Evolutionary conservation across 2,329 filamentous ascomycete species (phyloP).

Genomic region (Penicillium thymicola): DNA sequence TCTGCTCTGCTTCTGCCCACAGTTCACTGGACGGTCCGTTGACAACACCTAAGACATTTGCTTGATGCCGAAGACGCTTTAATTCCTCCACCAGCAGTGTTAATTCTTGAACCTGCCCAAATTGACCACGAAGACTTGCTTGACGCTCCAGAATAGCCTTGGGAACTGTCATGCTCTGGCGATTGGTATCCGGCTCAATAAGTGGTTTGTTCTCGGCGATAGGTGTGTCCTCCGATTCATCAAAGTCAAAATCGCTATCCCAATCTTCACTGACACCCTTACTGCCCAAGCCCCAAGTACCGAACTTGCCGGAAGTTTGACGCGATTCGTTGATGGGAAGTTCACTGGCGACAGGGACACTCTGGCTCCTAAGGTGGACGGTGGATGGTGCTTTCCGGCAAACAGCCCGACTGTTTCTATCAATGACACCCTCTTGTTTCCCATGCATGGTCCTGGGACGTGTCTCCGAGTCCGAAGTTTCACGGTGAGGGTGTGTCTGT

Average conservation of each 20-base stretch:
- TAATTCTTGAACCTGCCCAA: constrained; percentile 61
- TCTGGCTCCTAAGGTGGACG: constrained; percentile 63
- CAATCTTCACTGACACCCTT: constrained; percentile 66
- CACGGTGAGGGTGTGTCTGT: constrained; percentile 53
- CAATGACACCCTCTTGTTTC: constrained; percentile 54
- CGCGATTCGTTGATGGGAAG: constrained; percentile 48
- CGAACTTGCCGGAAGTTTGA: constrained; percentile 57
- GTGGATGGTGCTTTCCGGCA: constrained; percentile 58
- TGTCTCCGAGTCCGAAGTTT: constrained; percentile 50
- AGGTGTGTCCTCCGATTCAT: constrained; percentile 47
- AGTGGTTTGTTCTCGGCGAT: constrained; percentile 42
- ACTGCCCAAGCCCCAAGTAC: constrained; percentile 64
- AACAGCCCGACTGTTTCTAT: constrained; percentile 54
- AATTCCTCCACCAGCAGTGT: constrained; percentile 63
- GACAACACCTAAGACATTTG: constrained; percentile 52
- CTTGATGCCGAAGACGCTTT: constrained; percentile 58
- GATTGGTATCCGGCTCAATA: constrained; percentile 17
- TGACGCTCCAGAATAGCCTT: constrained; percentile 62
- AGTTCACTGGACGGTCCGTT: constrained; percentile 52
- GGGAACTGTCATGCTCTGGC: constrained; percentile 51
- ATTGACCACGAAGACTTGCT: constrained; percentile 63
- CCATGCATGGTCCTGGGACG: constrained; percentile 63
- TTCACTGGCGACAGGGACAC: constrained; percentile 58
- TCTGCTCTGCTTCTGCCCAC: constrained; percentile 65
- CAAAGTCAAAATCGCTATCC: constrained; percentile 67